phyloP scores from a whole-genome alignment of 139 green algal genomes.

The Chlorella ohadii region DNA sequence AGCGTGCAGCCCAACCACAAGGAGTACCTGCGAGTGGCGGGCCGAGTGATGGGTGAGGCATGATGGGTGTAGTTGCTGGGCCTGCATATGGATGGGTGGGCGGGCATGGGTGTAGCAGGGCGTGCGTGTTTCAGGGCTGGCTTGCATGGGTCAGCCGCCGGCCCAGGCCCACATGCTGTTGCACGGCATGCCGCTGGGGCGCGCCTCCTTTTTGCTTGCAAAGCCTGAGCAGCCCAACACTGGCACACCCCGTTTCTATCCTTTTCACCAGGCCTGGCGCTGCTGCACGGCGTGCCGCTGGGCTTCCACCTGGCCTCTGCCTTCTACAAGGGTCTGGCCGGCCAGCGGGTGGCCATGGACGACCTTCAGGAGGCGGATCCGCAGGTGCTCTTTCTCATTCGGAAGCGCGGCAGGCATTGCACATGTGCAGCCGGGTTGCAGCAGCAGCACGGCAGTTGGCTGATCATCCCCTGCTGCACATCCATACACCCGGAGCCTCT shows the following conservation, averaged over 20 bases:
- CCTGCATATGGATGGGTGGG: too few species aligned
- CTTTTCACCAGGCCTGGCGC: not conserved
- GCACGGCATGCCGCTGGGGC: too few species aligned
- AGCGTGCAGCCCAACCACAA: not conserved
- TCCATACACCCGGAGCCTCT: too few species aligned
- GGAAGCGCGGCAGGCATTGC: not conserved
- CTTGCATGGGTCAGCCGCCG: too few species aligned
- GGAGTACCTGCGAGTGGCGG: not conserved
- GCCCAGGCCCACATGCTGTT: too few species aligned
- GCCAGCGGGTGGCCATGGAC: not conserved
- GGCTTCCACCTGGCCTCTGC: not conserved
- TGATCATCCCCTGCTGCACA: not conserved
- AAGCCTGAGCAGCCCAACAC: too few species aligned
- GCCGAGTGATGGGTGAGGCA: not conserved
- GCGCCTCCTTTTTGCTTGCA: too few species aligned
- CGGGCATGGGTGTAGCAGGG: too few species aligned
- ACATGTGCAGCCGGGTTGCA: not conserved
- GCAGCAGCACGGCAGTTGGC: not conserved
- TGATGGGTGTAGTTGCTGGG: too few species aligned
- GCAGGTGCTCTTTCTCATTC: not conserved
- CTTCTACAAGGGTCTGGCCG: not conserved
- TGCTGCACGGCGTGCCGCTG: conserved; percentile 18
- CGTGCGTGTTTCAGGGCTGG: too few species aligned
- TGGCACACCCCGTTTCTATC: too few species aligned
- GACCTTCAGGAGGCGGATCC: not conserved